Evolutionary conservation across 192 early-diverging fungal species (phyloP).

Genomic region (Coemansia sp.): DNA sequence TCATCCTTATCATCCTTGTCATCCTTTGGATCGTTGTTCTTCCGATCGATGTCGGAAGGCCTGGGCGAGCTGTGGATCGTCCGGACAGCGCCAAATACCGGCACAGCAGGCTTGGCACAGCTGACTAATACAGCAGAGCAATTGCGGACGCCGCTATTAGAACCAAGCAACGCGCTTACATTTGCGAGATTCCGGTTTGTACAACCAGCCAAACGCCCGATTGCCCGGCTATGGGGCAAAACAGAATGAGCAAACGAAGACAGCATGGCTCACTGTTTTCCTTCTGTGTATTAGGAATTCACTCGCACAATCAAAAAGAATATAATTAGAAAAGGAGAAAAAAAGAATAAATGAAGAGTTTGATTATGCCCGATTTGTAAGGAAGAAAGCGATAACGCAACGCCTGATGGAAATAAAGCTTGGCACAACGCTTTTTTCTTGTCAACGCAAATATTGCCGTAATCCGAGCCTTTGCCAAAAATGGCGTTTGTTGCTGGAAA

Average conservation of each 20-base stretch:
- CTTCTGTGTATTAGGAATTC: background rate
- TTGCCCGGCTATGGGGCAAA: conserved; percentile 8
- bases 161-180: background rate
- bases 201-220: conserved; percentile 4
- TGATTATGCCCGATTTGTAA: background rate
- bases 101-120: background rate
- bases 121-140: background rate
- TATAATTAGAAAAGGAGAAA: background rate
- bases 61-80: conserved; percentile 41
- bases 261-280: background rate
- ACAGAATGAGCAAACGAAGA: conserved; percentile 9
- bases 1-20: background rate
- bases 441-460: background rate
- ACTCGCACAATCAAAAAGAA: background rate
- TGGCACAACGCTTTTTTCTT: background rate
- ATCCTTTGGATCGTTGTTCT: conserved; percentile 10
- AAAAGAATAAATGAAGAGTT: background rate
- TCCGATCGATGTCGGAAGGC: conserved; percentile 12
- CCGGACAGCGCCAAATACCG: conserved; percentile 14
- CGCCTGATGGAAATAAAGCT: background rate
- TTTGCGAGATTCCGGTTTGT: background rate
- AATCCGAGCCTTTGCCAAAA: too few relatives aligned
- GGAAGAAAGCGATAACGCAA: conserved; percentile 6
- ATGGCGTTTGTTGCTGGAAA: too few relatives aligned
- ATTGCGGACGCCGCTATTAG: background rate